These are phyloP conservation scores for Paecilomyces fulvus DNA, from an alignment of 2,329 filamentous ascomycete species.

Conservation along the genomic window DNA sequence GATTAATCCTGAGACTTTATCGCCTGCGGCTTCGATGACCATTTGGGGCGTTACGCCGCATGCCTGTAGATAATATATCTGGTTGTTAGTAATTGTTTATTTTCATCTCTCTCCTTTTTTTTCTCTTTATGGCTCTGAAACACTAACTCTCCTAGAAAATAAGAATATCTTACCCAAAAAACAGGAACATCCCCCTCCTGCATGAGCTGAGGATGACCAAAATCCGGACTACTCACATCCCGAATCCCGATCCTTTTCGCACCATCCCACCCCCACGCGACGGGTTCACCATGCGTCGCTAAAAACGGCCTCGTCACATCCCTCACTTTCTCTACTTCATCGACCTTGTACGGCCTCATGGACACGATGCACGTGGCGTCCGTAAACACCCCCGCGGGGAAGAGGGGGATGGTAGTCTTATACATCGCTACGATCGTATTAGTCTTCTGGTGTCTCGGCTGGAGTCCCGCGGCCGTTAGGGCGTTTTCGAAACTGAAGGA, in stretches of 20 bases:
- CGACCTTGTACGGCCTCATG: conserved; percentile 50
- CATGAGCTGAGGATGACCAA: conserved; percentile 44
- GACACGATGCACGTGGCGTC: conserved; percentile 51
- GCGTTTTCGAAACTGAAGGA: conserved; percentile 56
- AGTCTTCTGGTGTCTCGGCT: conserved; percentile 43
- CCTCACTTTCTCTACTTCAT: conserved; percentile 46
- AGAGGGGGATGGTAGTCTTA: conserved; percentile 47
- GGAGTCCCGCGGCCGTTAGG: conserved; percentile 42
- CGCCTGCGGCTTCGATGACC: conserved; percentile 48
- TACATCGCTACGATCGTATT: conserved; percentile 55
- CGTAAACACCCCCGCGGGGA: conserved; percentile 51
- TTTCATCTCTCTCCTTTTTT: too few species aligned
- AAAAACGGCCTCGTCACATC: conserved; percentile 48
- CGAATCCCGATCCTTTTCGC: conserved; percentile 45
- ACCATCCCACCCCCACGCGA: conserved; percentile 58
- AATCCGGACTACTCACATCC: conserved; percentile 47
- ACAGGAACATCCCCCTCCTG: conserved; percentile 29
- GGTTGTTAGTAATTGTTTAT: conserved; percentile 5
- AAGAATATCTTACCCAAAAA: conserved; percentile 18
- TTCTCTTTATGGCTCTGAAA: too few species aligned
- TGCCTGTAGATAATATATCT: conserved; percentile 38
- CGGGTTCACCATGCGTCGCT: conserved; percentile 54
- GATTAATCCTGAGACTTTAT: conserved; percentile 43
- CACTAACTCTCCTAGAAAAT: too few species aligned
- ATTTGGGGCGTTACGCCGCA: conserved; percentile 61